phyloP scores from a whole-genome alignment of 2,329 filamentous ascomycete species.

The Venturia nashicola region DNA sequence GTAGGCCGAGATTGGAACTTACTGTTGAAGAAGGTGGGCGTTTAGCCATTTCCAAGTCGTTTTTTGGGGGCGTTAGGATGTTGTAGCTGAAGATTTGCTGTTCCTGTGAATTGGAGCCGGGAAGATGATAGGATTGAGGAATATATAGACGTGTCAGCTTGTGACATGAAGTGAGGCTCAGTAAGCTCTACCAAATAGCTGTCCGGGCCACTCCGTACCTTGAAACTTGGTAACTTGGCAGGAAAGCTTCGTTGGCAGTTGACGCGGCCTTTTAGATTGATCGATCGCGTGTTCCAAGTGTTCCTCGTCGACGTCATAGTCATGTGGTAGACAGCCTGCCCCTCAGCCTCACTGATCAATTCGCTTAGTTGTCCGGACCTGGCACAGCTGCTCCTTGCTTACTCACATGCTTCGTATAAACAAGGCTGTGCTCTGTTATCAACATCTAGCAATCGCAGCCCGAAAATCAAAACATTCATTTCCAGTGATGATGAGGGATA shows the following conservation, averaged over 20 bases:
- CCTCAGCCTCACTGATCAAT: too few species aligned
- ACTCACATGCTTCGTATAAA: too few species aligned
- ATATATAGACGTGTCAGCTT: not conserved
- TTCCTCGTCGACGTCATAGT: too few species aligned
- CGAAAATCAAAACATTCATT: too few species aligned
- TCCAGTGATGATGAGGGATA: too few species aligned
- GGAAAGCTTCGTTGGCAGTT: not conserved
- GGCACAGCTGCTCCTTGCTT: too few species aligned
- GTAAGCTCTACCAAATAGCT: not conserved
- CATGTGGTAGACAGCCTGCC: too few species aligned
- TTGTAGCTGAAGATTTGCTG: not conserved
- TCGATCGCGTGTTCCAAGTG: too few species aligned
- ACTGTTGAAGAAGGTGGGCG: slow-evolving; percentile 9
- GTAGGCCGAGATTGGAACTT: not conserved
- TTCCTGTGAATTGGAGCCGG: not conserved
- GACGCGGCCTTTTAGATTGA: too few species aligned
- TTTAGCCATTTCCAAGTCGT: not conserved
- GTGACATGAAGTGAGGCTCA: not conserved
- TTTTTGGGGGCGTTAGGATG: not conserved
- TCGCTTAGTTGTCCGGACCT: too few species aligned
- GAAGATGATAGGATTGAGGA: not conserved
- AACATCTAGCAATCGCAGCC: too few species aligned
- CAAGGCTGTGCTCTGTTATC: too few species aligned
- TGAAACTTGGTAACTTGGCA: not conserved
- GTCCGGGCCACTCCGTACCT: not conserved